Conservation (phyloP, 2,329 filamentous ascomycete genomes). For the Paradendryphiella salina region DNA sequence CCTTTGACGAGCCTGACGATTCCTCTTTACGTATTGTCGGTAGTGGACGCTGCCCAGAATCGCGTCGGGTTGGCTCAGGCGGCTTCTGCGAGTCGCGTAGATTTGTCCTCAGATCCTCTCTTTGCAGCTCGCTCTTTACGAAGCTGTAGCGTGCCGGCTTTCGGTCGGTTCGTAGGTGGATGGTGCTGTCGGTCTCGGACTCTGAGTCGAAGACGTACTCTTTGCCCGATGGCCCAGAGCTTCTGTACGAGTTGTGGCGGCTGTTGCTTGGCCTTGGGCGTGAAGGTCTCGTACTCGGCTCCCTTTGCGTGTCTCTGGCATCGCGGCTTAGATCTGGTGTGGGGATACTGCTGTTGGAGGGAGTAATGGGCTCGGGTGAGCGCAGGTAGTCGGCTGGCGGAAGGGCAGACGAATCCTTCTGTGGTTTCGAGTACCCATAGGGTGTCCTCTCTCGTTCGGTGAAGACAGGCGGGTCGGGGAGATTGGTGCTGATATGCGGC, state of each 20-base stretch:
- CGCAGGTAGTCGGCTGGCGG: conserved; percentile 50
- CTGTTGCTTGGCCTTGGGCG: conserved; percentile 31
- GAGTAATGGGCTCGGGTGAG: conserved; percentile 55
- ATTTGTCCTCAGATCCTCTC: conserved; percentile 38
- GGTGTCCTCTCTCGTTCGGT: conserved; percentile 50
- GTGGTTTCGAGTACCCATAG: conserved; percentile 50
- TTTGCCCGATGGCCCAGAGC: conserved; percentile 23
- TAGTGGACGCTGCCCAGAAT: conserved; percentile 20
- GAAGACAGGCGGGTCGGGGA: conserved; percentile 47
- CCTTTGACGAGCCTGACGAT: conserved; percentile 35
- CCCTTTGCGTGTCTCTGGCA: conserved; percentile 14
- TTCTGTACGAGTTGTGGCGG: conserved; percentile 28
- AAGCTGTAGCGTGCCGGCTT: conserved; percentile 48
- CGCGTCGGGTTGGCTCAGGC: conserved; percentile 22
- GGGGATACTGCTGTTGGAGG: conserved; percentile 38
- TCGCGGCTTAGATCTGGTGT: conserved; percentile 29
- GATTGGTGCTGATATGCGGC: conserved; percentile 42
- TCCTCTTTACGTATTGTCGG: conserved; percentile 21
- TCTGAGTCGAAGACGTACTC: conserved; percentile 42
- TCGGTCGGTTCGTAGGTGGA: conserved; percentile 36
- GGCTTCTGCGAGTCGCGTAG: conserved; percentile 26
- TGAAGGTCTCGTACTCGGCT: conserved; percentile 36
- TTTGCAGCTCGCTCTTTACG: conserved; percentile 43
- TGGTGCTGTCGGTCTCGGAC: conserved; percentile 32
- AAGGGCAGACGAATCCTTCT: conserved; percentile 37